Conservation (phyloP, 1,284 basidiomycete genomes). For the Sanghuangporus sanghuang region DNA sequence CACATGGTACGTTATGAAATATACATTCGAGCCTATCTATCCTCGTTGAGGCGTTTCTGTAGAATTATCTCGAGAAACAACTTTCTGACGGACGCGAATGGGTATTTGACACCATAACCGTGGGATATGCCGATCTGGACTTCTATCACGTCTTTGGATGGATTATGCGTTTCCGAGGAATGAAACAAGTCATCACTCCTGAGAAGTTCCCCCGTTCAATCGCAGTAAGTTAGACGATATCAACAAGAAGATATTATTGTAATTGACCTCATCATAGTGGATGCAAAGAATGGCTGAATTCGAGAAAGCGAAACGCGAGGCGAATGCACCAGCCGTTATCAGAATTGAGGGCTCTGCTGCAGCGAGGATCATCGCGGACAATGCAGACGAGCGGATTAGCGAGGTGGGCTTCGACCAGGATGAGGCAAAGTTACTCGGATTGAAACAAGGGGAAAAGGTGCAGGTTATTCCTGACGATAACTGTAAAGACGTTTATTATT, state of each 20-base stretch:
- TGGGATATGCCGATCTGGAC: constrained; percentile 47
- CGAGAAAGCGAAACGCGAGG: constrained; percentile 29
- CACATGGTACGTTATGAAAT: constrained; percentile 32
- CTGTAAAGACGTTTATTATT: constrained; percentile 30
- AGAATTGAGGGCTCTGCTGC: constrained; percentile 38
- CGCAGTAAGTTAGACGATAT: constrained; percentile 28
- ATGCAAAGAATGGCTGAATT: constrained; percentile 34
- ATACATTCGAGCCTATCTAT: not conserved
- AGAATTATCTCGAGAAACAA: constrained; percentile 48
- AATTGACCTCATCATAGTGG: constrained; percentile 34
- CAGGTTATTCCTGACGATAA: constrained; percentile 45
- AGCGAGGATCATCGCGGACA: constrained; percentile 37
- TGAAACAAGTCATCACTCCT: constrained; percentile 35
- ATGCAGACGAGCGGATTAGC: constrained; percentile 27
- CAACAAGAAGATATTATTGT: constrained; percentile 1
- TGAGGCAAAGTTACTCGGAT: constrained; percentile 39
- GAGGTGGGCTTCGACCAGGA: constrained; percentile 40
- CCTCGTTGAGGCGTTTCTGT: not conserved
- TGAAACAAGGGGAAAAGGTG: constrained; percentile 36
- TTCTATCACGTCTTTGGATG: constrained; percentile 44
- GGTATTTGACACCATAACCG: constrained; percentile 48
- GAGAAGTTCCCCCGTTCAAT: constrained; percentile 36
- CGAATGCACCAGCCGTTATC: constrained; percentile 21
- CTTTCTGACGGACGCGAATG: constrained; percentile 52
- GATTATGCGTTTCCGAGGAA: constrained; percentile 32